Conservation (phyloP, 768 basidiomycete species). For the Crassisporium funariophilum region DNA sequence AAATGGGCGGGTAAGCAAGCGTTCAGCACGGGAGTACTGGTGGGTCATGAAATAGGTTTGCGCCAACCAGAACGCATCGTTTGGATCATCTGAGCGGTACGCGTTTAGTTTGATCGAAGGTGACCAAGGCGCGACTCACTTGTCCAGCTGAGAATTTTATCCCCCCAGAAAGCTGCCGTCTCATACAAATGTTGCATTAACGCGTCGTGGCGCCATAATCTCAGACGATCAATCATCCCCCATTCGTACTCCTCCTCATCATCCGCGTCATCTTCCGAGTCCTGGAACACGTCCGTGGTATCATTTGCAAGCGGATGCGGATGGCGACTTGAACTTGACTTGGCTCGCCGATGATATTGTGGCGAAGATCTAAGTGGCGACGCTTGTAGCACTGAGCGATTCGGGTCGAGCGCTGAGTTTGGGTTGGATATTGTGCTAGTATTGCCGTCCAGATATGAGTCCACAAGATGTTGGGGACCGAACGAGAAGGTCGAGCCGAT, state of each 20-base stretch:
- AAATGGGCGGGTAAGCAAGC: constrained; percentile 87
- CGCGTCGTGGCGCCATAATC: constrained; percentile 96
- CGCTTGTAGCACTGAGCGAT: constrained; percentile 72
- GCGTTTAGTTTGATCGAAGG: constrained; percentile 8
- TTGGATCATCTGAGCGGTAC: constrained; percentile 68
- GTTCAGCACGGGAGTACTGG: constrained; percentile 93
- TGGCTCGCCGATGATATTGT: constrained; percentile 53
- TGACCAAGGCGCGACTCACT: constrained; percentile 55
- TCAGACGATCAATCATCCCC: constrained; percentile 93
- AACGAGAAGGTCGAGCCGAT: constrained; percentile 84
- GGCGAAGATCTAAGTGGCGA: constrained; percentile 75
- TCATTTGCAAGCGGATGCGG: constrained; percentile 80
- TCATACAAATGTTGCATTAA: constrained; percentile 98
- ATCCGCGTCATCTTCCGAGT: constrained; percentile 61
- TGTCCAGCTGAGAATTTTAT: constrained; percentile 95
- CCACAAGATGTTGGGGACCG: constrained; percentile 74
- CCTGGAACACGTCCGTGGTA: constrained; percentile 75
- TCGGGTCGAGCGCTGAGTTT: constrained; percentile 74
- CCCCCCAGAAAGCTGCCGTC: constrained; percentile 98
- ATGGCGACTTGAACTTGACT: constrained; percentile 48
- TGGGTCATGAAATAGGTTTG: constrained; percentile 97
- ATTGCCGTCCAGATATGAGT: constrained; percentile 69
- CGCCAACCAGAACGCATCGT: constrained; percentile 99
- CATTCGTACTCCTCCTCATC: constrained; percentile 67
- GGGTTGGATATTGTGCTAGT: constrained; percentile 58